Evolutionary conservation across 805 yeast species (phyloP).

Genomic region (Sugiyamaella smithiae): DNA sequence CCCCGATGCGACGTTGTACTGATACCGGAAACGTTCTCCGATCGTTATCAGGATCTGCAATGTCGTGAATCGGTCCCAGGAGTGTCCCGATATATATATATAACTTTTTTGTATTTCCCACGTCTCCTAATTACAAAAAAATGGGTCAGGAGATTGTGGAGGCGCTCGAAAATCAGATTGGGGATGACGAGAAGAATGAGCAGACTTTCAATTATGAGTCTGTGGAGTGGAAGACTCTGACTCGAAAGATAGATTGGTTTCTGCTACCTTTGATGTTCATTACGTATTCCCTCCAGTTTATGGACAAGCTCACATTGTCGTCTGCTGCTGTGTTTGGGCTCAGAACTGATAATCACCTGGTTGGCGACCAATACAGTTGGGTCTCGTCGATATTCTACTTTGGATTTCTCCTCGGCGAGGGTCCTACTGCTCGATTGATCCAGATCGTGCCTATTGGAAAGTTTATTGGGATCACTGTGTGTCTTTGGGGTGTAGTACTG

Average conservation of each 20-base stretch:
- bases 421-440: conserved; percentile 43
- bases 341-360: conserved; percentile 40
- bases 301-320: conserved; percentile 51
- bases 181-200: neutral
- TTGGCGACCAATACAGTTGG: conserved; percentile 43
- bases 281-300: conserved; percentile 18
- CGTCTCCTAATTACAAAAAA: too few species aligned
- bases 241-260: conserved; percentile 6
- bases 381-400: conserved; percentile 45
- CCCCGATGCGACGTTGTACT: too few species aligned
- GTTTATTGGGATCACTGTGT: conserved; percentile 20
- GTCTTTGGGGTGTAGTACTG: conserved; percentile 23
- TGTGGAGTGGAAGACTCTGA: neutral
- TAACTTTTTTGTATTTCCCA: too few species aligned
- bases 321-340: conserved; percentile 53
- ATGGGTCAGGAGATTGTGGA: neutral
- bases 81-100: too few species aligned
- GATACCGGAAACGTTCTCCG: neutral
- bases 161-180: neutral
- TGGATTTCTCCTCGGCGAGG: conserved; percentile 47
- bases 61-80: too few species aligned
- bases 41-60: neutral
- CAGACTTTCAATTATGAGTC: neutral
- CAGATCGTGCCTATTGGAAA: conserved; percentile 22
- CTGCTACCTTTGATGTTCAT: conserved; percentile 20